A percentile compares a stretch with the other conserved stretches of the same genome.
phyloP scores from a whole-genome alignment of 306 rosid genomes.

The Lathyrus oleraceus region DNA sequence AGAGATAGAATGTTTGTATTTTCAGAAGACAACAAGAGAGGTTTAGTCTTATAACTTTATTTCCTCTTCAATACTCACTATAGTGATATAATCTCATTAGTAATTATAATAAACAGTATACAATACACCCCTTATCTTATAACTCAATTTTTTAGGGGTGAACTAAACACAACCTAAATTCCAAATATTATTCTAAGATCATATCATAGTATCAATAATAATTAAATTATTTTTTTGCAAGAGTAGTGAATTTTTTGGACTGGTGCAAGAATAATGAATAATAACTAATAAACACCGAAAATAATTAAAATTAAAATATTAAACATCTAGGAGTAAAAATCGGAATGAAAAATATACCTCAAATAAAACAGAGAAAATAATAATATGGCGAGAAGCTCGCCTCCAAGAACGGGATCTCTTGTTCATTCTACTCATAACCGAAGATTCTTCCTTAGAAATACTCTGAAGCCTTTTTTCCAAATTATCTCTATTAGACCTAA shows the following conservation, averaged over 20 bases:
- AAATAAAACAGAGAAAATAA: constrained; percentile 60
- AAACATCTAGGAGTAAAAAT: neutral
- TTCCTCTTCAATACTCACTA: neutral
- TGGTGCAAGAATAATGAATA: neutral
- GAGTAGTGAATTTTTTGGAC: too few species aligned
- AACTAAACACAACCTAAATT: neutral
- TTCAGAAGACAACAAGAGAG: neutral
- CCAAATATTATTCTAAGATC: neutral
- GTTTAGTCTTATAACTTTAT: too few species aligned
- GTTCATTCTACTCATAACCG: constrained; percentile 58
- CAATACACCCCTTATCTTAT: neutral
- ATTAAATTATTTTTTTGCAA: too few species aligned
- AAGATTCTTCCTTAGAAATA: constrained; percentile 77
- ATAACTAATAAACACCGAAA: neutral
- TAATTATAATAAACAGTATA: neutral
- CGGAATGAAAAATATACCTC: constrained; percentile 52
- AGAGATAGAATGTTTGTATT: neutral
- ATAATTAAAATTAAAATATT: neutral
- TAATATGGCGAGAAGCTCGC: constrained; percentile 56
- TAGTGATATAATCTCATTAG: neutral
- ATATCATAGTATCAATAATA: neutral
- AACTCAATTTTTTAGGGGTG: neutral
- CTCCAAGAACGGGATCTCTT: constrained; percentile 68
- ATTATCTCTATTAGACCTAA: constrained; percentile 62
- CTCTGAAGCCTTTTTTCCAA: constrained; percentile 85